These are phyloP conservation scores for Mycena rebaudengoi DNA, from an alignment of 768 basidiomycete genomes.

Conservation along the genomic window DNA sequence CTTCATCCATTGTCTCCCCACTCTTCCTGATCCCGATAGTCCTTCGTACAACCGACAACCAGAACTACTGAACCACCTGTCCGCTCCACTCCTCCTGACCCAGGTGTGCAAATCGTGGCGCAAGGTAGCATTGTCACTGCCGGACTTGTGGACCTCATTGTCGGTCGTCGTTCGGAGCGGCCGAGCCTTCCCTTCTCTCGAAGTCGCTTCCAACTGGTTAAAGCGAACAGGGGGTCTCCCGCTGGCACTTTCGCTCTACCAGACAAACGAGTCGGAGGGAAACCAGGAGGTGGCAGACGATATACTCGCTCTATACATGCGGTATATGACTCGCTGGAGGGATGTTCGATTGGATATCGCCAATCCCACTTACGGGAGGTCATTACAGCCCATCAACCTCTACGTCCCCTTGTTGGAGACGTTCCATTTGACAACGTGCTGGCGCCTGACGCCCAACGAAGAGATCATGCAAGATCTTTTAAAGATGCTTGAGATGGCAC, in stretches of 20 bases:
- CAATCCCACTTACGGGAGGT: constrained; percentile 38
- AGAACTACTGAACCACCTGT: constrained; percentile 15
- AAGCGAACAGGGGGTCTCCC: constrained; percentile 43
- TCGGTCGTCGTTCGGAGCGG: constrained; percentile 41
- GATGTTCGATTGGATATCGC: constrained; percentile 41
- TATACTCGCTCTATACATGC: constrained; percentile 41
- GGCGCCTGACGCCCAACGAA: constrained; percentile 33
- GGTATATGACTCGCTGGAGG: constrained; percentile 40
- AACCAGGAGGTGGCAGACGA: constrained; percentile 38
- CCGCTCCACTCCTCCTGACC: constrained; percentile 47
- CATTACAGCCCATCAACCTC: constrained; percentile 30
- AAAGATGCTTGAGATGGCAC: constrained; percentile 39
- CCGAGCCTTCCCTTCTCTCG: constrained; percentile 37
- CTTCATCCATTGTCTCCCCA: constrained; percentile 39
- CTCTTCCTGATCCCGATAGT: constrained; percentile 1
- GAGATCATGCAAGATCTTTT: constrained; percentile 41
- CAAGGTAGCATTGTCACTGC: constrained; percentile 43
- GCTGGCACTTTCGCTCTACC: constrained; percentile 39
- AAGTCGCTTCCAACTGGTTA: constrained; percentile 42
- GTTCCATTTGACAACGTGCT: constrained; percentile 39
- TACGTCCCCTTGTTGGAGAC: constrained; percentile 39
- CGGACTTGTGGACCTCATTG: constrained; percentile 51
- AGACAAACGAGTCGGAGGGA: constrained; percentile 42
- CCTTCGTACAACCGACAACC: background rate
- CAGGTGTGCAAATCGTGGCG: constrained; percentile 55